These are phyloP conservation scores for Solanum raphanifolium DNA, from an alignment of 257 asterid genomes.

Conservation along the genomic window DNA sequence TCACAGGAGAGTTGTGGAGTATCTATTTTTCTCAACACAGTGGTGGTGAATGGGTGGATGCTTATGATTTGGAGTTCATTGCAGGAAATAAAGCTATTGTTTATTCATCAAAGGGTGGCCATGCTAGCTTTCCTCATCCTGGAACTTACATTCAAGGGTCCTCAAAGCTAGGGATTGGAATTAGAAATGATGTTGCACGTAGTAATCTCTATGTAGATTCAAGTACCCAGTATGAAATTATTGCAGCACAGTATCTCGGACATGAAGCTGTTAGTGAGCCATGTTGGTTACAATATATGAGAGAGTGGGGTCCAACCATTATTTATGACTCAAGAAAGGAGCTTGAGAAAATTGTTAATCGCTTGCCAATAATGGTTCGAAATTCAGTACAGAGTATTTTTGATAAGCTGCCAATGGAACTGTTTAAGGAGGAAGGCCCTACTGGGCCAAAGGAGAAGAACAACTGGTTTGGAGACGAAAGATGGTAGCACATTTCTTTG, in stretches of 20 bases:
- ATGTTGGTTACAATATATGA: conserved; percentile 73
- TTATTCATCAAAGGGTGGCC: conserved; percentile 75
- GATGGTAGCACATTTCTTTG: conserved; percentile 32
- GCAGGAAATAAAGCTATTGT: conserved; percentile 63
- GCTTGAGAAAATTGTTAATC: conserved; percentile 39
- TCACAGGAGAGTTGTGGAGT: conserved; percentile 79
- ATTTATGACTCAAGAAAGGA: conserved; percentile 61
- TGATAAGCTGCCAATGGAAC: conserved; percentile 63
- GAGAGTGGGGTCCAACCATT: conserved; percentile 81
- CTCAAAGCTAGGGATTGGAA: conserved; percentile 64
- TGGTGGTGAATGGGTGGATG: conserved; percentile 86
- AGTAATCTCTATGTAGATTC: conserved; percentile 51
- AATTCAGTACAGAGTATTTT: conserved; percentile 30
- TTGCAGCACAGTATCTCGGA: conserved; percentile 86
- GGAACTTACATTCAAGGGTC: conserved; percentile 86
- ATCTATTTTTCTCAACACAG: conserved; percentile 91
- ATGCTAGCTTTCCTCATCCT: conserved; percentile 85
- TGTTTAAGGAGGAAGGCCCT: conserved; percentile 87
- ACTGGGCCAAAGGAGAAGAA: conserved; percentile 98
- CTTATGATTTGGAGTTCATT: conserved; percentile 55
- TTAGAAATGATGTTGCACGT: conserved; percentile 63
- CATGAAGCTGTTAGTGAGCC: conserved; percentile 55
- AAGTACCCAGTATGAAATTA: conserved; percentile 54
- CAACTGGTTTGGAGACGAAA: conserved; percentile 92
- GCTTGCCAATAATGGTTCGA: conserved; percentile 42